Evolutionary conservation across 345 rosid genomes (phyloP).

Genomic region (Noccaea bulbosa): DNA sequence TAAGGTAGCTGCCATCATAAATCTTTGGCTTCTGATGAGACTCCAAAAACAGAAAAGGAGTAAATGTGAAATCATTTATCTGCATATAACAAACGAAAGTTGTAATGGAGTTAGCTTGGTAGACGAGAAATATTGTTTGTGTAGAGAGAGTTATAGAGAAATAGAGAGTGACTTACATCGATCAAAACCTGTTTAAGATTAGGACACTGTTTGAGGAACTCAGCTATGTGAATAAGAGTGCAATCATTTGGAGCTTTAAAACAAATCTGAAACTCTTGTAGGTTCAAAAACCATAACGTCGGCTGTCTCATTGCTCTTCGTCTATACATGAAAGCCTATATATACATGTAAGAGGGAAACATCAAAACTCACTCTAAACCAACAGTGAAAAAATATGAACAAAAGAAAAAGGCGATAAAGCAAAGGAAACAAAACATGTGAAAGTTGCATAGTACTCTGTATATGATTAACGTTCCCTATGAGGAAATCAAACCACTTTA

Average conservation of each 20-base stretch:
- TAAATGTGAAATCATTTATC: slow-evolving; percentile 25
- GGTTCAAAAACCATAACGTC: neutral
- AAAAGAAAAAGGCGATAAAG: neutral
- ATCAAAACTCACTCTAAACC: neutral
- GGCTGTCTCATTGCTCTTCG: neutral
- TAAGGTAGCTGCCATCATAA: neutral
- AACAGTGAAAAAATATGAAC: neutral
- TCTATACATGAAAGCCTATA: neutral
- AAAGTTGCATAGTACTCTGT: too few species aligned
- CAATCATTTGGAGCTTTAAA: slow-evolving; percentile 21
- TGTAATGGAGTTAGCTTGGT: neutral
- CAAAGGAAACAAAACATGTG: too few species aligned
- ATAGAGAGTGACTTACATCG: slow-evolving; percentile 1
- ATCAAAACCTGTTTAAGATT: slow-evolving; percentile 4
- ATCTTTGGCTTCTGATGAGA: neutral
- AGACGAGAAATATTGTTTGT: neutral
- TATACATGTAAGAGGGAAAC: neutral
- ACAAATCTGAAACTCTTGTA: neutral
- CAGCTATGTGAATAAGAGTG: slow-evolving; percentile 5
- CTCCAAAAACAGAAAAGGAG: neutral
- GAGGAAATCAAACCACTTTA: too few species aligned
- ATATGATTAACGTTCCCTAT: too few species aligned
- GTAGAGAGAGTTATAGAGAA: neutral
- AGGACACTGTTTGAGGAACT: slow-evolving; percentile 23
- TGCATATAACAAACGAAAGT: neutral